Base-by-base conservation (phyloP, 2,329 filamentous ascomycete genomes). In the Whalleya microplaca region DNA sequence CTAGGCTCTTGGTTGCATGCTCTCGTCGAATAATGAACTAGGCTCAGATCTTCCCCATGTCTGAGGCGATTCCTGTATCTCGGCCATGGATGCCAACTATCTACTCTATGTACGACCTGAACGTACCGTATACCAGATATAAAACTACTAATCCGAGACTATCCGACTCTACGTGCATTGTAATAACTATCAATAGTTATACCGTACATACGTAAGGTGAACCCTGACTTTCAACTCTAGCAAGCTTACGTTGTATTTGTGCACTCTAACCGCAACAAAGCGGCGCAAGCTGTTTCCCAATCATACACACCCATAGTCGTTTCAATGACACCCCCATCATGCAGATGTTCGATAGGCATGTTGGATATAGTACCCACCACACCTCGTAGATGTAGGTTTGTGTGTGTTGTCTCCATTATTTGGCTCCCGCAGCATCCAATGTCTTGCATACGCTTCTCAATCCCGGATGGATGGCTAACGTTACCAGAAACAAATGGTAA, bases 371-470 rank as follows among this genome's bases (percentile, higher is more conserved):
- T 14, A 37, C 32, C 14, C 32, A 37, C 32, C 32, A 37, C 10
- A 3, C 7, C 32, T 12, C 7, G 21, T 12, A 21, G 14, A 45
- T n/a, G 20, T 46, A 37, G 32, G 32, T 37, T 16, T 37, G 32
- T 16, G 9, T 37, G 32, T 37, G 5, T 41, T 40, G 23, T 45
- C 53, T 48, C 47, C 20, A 45, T 32, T 48, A 52, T 54, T 41
- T 46, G 32, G 45, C 21, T 54, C 23, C 48, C 54, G 45, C 58
- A 51, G 43, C 45, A 37, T 51, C 32, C 18, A 45, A 48, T 52
- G 54, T 47, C 45, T 57, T 57, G 48, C 55, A 55, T 61, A 21
- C 43, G 14, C 7, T 16, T 45, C 41, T 21, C 48, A 49, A 45
- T 53, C 50, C 53, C 56, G 56, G 46, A 20, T 45, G 37, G 45